Evolutionary conservation across 2,329 filamentous ascomycete genomes (phyloP), one percentile per base, ranked within the genome.

Genomic region (Aureobasidium sp.): DNA sequence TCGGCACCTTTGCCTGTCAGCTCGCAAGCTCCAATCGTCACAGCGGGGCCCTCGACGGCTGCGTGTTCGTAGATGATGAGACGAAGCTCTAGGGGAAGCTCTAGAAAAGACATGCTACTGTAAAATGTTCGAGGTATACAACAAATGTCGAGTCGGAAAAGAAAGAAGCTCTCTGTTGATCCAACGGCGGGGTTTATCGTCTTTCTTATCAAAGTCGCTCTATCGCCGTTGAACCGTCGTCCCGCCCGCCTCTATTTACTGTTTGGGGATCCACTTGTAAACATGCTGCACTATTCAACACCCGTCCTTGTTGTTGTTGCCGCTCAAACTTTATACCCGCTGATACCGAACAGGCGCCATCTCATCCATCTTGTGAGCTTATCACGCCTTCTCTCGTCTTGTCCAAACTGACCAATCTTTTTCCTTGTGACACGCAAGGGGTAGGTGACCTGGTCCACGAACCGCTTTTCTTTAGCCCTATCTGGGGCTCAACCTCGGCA

Each of bases 51-150:
- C 63, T 79, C 77, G 65, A 75, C 71, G 29, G 81, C 73, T 23
- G 78, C 75, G 65, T 77, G 77, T 40, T 76, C 74, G 72, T 82
- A 82, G 58, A 82, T 80, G 20, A 76, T 71, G 43, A 81, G 79
- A 51, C 80, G 76, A 29, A 82, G 68, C 71, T 82, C 80, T 25
- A 76, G 72, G 6, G 80, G 79, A 18, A 82, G 70, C 15, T 70
- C 68, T 48, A 77, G 65, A 61, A 78, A 58, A 65, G 60, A 55
- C 60, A 64, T 64, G 59, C 47, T 62, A 38, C 18, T 36, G 31
- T 36, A 53, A 10, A 6, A 53, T 53, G 18, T 25, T 31, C 9
- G 29, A 25, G n/a, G 9, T 51, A n/a, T 50, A 10, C 15, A 36
- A 16, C 5, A 23, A 36, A 13, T n/a, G 50, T 53, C 18, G 20